phyloP scores from a whole-genome alignment of 2,329 filamentous ascomycete species.

The Verticillium nonalfalfae region DNA sequence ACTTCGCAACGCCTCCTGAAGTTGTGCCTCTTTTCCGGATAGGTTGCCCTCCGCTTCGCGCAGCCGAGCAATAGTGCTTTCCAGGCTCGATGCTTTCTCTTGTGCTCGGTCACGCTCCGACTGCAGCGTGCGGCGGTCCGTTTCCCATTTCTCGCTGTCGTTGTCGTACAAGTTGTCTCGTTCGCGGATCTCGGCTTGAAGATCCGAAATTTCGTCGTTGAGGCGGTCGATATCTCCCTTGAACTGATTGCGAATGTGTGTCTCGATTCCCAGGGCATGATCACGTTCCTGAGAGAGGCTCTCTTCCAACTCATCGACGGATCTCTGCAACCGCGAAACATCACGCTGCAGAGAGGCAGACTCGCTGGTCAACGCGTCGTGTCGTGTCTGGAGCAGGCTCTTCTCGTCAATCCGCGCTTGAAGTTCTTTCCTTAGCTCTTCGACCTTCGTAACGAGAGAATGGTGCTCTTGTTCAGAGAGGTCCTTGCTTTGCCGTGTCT shows the following conservation, averaged over 20 bases:
- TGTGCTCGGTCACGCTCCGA: conserved; percentile 61
- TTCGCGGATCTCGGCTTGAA: conserved; percentile 60
- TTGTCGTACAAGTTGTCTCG: conserved; percentile 66
- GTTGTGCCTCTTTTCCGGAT: conserved; percentile 59
- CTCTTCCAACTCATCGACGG: conserved; percentile 39
- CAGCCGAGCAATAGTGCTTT: conserved; percentile 64
- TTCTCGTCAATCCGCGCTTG: conserved; percentile 58
- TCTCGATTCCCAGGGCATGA: conserved; percentile 53
- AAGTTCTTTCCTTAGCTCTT: conserved; percentile 53
- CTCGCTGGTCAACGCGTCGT: conserved; percentile 61
- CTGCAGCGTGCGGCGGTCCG: conserved; percentile 57
- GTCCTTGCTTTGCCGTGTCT: conserved; percentile 23
- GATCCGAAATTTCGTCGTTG: conserved; percentile 52
- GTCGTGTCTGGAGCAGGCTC: conserved; percentile 60
- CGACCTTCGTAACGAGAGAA: conserved; percentile 41
- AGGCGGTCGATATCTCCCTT: conserved; percentile 41
- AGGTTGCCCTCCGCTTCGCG: conserved; percentile 62
- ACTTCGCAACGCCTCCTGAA: conserved; percentile 63
- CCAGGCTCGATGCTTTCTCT: conserved; percentile 60
- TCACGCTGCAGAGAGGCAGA: conserved; percentile 62
- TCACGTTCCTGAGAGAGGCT: conserved; percentile 48
- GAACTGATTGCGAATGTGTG: conserved; percentile 43
- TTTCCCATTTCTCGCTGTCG: conserved; percentile 68
- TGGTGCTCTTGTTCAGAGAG: conserved; percentile 24
- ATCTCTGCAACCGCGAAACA: conserved; percentile 41